Evolutionary conservation across 768 basidiomycete genomes (phyloP), one percentile per base, ranked within the genome.

Genomic region (Phylloporus sp.): DNA sequence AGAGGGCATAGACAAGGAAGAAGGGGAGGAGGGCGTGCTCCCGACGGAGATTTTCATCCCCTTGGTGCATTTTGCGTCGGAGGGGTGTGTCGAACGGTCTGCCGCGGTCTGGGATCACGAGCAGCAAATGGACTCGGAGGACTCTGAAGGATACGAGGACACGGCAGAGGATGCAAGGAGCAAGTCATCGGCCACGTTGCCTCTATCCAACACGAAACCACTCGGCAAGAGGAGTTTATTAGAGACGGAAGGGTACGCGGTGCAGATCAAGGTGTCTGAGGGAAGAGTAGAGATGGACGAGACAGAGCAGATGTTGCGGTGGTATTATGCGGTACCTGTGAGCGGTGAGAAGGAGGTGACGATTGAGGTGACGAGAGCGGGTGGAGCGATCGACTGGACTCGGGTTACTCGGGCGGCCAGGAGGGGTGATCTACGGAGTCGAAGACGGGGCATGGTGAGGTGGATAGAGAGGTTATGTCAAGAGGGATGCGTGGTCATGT

Each of bases 31-130:
- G 33, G 41, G 71, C 15, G 63, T 62, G 23, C 67, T 79, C 1
- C 76, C 82, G n/a, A 97, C 92, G 17, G 96, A 96, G 73, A 82
- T 98, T 18, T 99, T 78, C 63, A 64, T 98, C 1, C 96, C 96
- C 5, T 73, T 91, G 39, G 83, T 95, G 17, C 96, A 99, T 63
- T 99, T 82, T 62, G 89, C 85, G 4, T 73, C 75, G 50, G 67
- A 71, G 18, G 47, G 17, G 37, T 60, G 61, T 29, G 60, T 67
- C 24, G 54, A 61, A 18, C 54, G 57, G 28, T 49, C 64, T 1
- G 26, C 52, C 4, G 55, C 28, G 4, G 29, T 17, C 1, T 29
- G 42, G 35, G 49, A 28, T 22, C 35, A 31, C 9, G 49, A 40
- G 35, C 36, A 46, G 24, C 24, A 13, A 1, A 35, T 6, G 0